Percentiles rank a stretch among this genome's conserved stretches.
Conservation (phyloP, 306 rosid genomes). For the Castanea crenata region DNA sequence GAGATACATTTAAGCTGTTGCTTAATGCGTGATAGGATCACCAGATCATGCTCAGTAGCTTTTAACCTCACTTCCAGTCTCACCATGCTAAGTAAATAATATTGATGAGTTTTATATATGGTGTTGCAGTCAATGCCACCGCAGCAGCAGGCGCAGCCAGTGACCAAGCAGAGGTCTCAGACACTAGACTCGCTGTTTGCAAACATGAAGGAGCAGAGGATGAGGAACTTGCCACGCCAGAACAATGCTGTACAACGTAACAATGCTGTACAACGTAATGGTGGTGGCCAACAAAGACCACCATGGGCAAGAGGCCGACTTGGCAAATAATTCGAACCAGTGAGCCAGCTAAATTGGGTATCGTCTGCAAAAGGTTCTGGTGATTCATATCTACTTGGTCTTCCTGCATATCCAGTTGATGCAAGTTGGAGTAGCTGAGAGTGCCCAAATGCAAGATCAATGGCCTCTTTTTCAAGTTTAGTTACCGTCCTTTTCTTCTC, state of each 20-base stretch:
- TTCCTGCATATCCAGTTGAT: conserved; percentile 16
- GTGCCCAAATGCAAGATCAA: conserved; percentile 9
- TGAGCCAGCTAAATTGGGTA: neutral
- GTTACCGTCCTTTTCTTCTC: neutral
- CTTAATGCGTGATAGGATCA: neutral
- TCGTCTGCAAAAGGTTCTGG: neutral
- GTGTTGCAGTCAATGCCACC: conserved; percentile 24
- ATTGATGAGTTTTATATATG: conserved; percentile 8
- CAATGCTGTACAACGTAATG: conserved; percentile 29
- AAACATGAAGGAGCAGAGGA: conserved; percentile 83
- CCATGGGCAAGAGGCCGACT: conserved; percentile 73
- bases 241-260: conserved; percentile 31
- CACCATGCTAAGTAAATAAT: neutral
- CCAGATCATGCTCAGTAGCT: neutral
- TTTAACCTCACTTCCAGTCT: neutral
- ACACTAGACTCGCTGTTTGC: conserved; percentile 84
- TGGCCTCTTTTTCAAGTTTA: neutral
- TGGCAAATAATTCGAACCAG: conserved; percentile 39
- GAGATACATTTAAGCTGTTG: no score
- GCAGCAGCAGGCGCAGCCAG: conserved; percentile 30
- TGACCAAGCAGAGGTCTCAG: conserved; percentile 65
- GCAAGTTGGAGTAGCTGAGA: conserved; percentile 1
- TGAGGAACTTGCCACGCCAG: conserved; percentile 55
- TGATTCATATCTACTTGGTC: neutral
- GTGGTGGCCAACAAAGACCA: conserved; percentile 49